phyloP scores from a whole-genome alignment of 805 yeast genomes.

The Cyberlindnera meyerae region DNA sequence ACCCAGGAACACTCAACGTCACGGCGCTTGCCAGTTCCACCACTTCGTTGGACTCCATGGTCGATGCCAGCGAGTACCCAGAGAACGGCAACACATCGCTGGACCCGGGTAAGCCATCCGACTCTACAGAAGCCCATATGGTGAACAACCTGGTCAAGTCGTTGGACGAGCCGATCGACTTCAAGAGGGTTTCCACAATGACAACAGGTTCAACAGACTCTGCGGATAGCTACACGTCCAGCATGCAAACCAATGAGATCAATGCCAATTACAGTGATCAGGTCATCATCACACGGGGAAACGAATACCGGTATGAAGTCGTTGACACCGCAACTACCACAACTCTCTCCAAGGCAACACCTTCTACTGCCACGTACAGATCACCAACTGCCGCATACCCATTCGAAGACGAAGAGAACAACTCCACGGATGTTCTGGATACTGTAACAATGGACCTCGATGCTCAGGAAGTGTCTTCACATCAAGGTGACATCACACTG shows the following conservation, averaged over 20 bases:
- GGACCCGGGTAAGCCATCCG: constrained; percentile 41
- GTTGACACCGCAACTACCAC: constrained; percentile 16
- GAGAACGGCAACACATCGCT: constrained; percentile 26
- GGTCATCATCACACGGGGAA: constrained; percentile 9
- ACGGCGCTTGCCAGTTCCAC: constrained; percentile 35
- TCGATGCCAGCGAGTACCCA: constrained; percentile 1
- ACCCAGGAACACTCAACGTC: constrained; percentile 43
- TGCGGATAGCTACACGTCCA: constrained; percentile 15
- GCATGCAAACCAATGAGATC: constrained; percentile 4
- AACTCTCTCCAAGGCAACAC: constrained; percentile 17
- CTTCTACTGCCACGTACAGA: constrained; percentile 13
- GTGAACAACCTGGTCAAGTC: constrained; percentile 24
- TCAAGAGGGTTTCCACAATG: constrained; percentile 36
- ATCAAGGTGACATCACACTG: neutral
- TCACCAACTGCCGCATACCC: constrained; percentile 8
- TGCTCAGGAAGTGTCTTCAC: constrained; percentile 1
- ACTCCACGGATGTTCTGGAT: no score
- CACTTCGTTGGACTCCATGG: constrained; percentile 8
- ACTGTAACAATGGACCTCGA: neutral
- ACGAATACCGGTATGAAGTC: constrained; percentile 13
- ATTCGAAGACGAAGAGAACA: neutral
- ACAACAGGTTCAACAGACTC: constrained; percentile 24
- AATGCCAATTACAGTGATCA: constrained; percentile 1
- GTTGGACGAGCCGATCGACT: constrained; percentile 37
- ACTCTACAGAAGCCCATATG: constrained; percentile 10